Evolutionary conservation across 495 filamentous ascomycete species (phyloP).

Genomic region (Xylaria sp.): DNA sequence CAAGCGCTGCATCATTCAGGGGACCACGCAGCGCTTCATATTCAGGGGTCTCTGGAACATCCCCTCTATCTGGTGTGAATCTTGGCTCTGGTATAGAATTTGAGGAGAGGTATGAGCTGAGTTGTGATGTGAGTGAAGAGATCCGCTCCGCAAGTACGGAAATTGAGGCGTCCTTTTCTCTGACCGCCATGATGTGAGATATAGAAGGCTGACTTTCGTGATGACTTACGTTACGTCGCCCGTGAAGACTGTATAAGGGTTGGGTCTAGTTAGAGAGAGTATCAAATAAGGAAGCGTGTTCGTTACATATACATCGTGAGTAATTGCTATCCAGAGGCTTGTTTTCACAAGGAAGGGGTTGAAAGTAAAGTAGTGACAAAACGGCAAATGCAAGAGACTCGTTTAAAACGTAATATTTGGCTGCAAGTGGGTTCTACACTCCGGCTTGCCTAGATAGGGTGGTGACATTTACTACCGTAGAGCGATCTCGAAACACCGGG

Average conservation of each 20-base stretch:
- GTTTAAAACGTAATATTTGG: constrained; percentile 13
- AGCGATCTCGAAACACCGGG: neutral
- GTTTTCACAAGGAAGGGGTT: neutral
- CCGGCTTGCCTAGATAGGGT: neutral
- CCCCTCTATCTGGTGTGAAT: neutral
- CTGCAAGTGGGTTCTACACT: neutral
- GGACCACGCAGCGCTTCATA: constrained; percentile 17
- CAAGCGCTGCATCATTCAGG: constrained; percentile 24
- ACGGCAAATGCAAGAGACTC: neutral
- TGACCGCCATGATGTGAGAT: neutral
- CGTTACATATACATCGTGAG: neutral
- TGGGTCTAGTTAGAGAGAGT: no score
- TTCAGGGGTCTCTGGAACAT: constrained; percentile 17
- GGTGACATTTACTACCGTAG: neutral
- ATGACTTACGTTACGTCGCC: neutral
- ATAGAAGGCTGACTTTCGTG: neutral
- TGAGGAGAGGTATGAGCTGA: neutral
- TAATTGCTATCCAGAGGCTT: neutral
- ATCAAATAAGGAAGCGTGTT: neutral
- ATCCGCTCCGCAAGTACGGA: constrained; percentile 12
- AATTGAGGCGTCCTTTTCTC: constrained; percentile 8
- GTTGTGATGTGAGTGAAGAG: constrained; percentile 6
- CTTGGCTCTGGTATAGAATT: constrained; percentile 2
- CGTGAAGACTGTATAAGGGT: neutral
- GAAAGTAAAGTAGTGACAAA: neutral